Evolutionary conservation across 495 filamentous ascomycete genomes (phyloP), one percentile per base, ranked within the genome.

Genomic region (Lophiotrema nucula): DNA sequence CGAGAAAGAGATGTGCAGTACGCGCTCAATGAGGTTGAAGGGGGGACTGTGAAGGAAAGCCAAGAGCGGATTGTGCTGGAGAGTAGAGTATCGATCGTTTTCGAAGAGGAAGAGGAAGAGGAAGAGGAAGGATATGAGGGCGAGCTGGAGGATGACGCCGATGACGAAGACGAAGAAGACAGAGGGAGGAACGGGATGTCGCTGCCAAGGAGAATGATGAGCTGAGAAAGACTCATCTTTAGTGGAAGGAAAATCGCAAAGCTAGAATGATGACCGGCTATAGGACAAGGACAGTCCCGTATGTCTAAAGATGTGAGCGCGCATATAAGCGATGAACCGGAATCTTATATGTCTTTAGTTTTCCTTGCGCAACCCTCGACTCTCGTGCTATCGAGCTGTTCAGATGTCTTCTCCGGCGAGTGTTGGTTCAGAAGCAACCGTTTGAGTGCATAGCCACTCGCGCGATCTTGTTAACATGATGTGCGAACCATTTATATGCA

Each of bases 151-250:
- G n/a, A n/a, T n/a, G n/a, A n/a, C n/a, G n/a, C n/a, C n/a, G n/a
- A n/a, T n/a, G n/a, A n/a, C n/a, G 49, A 53, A 12, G 33, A 43
- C 2, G 49, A 53, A 15, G 21, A 27, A 18, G 49, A 39, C 13
- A 27, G 52, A 19, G 52, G 23, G 11, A 28, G 52, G 26, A 55
- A 46, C 23, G 52, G 52, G 8, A 55, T 55, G 39, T 56, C 53
- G 8, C 28, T 48, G 15, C 28, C 42, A 16, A 15, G 44, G 13
- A 56, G 47, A 35, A 26, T 12, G 8, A 13, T 28, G 26, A 28
- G 46, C 13, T 23, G 23, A 35, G n/a, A 5, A 22, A 19, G 6
- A 15, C 21, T 22, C 43, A 22, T 22, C 21, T 6, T 16, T 46
- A 2, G 43, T 8, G n/a, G n/a, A 35, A 35, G 31, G 31, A 8